Conservation (phyloP, 805 yeast genomes). For the Nakazawaea populi region DNA sequence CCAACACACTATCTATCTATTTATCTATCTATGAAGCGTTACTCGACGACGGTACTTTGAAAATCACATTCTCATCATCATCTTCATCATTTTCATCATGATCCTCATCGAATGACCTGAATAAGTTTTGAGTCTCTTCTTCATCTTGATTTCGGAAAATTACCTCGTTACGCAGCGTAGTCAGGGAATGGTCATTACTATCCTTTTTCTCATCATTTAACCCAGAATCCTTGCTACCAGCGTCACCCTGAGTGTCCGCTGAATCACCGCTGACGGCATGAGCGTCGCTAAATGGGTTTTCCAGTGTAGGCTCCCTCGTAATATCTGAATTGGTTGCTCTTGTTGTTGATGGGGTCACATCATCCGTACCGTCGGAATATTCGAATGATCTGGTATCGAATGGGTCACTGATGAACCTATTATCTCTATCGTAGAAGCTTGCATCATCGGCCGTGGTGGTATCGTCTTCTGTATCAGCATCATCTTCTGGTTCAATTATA, state of each 20-base stretch:
- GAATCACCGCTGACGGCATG: no score
- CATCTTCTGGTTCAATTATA: constrained; percentile 62
- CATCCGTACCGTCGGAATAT: constrained; percentile 10
- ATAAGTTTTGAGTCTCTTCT: constrained; percentile 33
- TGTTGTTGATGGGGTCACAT: not conserved
- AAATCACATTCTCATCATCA: constrained; percentile 18
- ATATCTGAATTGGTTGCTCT: no score
- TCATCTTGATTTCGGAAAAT: constrained; percentile 16
- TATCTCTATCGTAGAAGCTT: constrained; percentile 10
- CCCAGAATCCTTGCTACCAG: not conserved
- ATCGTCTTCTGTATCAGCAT: constrained; percentile 22
- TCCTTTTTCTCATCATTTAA: constrained; percentile 13
- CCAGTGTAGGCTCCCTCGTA: constrained; percentile 7
- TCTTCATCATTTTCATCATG: constrained; percentile 28
- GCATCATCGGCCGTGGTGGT: constrained; percentile 32
- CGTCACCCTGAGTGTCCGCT: no score
- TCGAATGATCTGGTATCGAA: constrained; percentile 5
- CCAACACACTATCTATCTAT: not conserved
- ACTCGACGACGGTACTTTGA: constrained; percentile 12
- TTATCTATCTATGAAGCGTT: not conserved
- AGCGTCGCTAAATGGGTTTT: constrained; percentile 9
- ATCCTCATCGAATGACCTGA: constrained; percentile 34
- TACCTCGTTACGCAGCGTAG: not conserved
- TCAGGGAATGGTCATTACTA: constrained; percentile 7
- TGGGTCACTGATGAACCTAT: constrained; percentile 4